Base-by-base conservation (phyloP, 2,329 filamentous ascomycete genomes). In the Diaporthe ampelina region DNA sequence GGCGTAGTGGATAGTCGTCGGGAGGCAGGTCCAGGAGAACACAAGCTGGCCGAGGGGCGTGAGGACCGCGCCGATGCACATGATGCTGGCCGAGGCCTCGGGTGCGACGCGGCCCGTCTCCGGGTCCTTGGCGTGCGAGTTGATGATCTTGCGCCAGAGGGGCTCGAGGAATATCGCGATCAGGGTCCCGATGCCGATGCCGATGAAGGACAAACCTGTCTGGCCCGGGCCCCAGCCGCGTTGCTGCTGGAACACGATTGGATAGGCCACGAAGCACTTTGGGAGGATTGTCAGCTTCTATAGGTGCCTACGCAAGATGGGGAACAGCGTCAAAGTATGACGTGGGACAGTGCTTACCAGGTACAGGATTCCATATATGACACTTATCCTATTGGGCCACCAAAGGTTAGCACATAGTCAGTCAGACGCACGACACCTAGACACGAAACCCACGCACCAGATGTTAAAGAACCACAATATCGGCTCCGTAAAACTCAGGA, bases 1-100 rank as follows among this genome's bases (percentile, higher is more conserved):
- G 26, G 95, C 91, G 93, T 94, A 97, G 81, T 94, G 95, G 43
- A 97, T 94, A 6, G 90, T 89, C 0, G 84, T 85, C 0, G 95
- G 95, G 0, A 95, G 90, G 75, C 92, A 95, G 0, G 95, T 97
- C 95, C 95, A 98, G 0, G 94, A 91, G 80, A 98, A 98, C 82
- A 92, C 93, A 32, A 98, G 89, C 82, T 98, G 93, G 21, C 95
- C 95, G 4, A 94, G 82, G 0, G 95, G 93, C 0, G 94, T 91
- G 0, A 94, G 85, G 1, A 97, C 81, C 0, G 94, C 91, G 4
- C 93, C 94, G 35, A 97, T 90, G 78, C 92, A 94, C 79, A 98
- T 93, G 73, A 97, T 89, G 56, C 91, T 90, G 5, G 96, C 94
- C 77, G 94, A 94, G 0, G 95, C 93, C 83, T 98, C 95, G 0